A percentile compares a stretch with the other conserved stretches of the same genome.
Evolutionary conservation across 83 land plant genomes (phyloP).

Genomic region (Picea mariana): DNA sequence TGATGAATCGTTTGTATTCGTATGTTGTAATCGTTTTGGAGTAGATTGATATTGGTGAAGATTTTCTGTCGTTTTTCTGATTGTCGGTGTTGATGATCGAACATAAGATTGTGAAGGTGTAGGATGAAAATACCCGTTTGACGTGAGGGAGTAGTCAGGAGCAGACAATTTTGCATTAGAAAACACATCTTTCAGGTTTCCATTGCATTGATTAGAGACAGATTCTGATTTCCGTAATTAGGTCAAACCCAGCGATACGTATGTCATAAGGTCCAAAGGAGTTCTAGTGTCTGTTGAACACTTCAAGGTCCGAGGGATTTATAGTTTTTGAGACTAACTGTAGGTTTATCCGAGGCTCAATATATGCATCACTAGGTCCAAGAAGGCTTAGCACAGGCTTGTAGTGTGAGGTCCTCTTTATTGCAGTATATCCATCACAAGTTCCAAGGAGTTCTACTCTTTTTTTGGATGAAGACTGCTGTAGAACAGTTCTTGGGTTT

Average conservation of each 20-base stretch:
- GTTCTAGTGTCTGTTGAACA: neutral
- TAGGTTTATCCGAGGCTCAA: neutral
- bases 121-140: neutral
- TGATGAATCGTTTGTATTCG: too few species aligned
- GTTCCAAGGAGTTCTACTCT: neutral
- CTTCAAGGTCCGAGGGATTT: neutral
- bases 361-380: neutral
- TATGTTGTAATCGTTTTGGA: neutral
- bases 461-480: neutral
- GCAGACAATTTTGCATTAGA: neutral
- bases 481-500: neutral
- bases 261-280: neutral
- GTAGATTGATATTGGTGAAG: constrained; percentile 4
- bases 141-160: neutral
- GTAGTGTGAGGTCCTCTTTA: neutral
- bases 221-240: neutral
- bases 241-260: neutral
- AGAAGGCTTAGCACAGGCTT: neutral
- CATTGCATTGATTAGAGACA: neutral
- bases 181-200: neutral
- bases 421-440: neutral
- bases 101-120: neutral
- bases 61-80: neutral
- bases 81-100: neutral
- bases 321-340: neutral